Percentiles rank a stretch among this genome's conserved stretches.
These are phyloP conservation scores for Pelargonium citronellum DNA, from an alignment of 441 rosid species.

Conservation along the genomic window DNA sequence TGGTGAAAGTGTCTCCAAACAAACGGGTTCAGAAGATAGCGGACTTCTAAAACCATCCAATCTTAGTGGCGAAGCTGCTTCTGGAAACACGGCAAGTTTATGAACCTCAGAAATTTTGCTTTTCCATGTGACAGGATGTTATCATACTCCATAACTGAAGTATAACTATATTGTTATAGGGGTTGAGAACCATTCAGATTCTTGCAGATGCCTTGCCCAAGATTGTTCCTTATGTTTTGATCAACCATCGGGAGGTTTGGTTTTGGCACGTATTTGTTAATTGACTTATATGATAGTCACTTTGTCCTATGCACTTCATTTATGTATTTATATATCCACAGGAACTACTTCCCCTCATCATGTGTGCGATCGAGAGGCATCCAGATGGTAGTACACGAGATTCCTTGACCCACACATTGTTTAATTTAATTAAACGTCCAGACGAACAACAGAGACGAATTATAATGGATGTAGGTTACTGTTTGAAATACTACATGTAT, in stretches of 20 bases:
- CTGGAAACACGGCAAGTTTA: slow-evolving; percentile 55
- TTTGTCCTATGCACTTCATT: neutral
- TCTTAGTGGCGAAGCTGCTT: slow-evolving; percentile 38
- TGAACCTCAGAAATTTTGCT: slow-evolving; percentile 7
- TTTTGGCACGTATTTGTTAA: slow-evolving; percentile 17
- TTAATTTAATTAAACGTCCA: slow-evolving; percentile 93
- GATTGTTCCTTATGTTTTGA: slow-evolving; percentile 94
- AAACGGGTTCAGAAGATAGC: slow-evolving; percentile 37
- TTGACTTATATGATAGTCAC: neutral
- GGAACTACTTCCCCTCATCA: slow-evolving; percentile 98
- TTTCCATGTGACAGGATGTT: slow-evolving; percentile 18
- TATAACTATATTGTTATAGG: slow-evolving; percentile 45
- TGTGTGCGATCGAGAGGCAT: slow-evolving; percentile 98
- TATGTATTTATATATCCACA: slow-evolving; percentile 25
- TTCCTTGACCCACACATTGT: slow-evolving; percentile 88
- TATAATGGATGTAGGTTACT: slow-evolving; percentile 84
- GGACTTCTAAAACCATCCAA: slow-evolving; percentile 35
- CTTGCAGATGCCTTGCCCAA: slow-evolving; percentile 95
- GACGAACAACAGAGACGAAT: slow-evolving; percentile 92
- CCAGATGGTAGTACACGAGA: slow-evolving; percentile 72
- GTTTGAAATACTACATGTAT: slow-evolving; percentile 20
- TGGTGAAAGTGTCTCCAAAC: slow-evolving; percentile 29
- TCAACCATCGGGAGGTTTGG: slow-evolving; percentile 91
- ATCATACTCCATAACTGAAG: slow-evolving; percentile 22
- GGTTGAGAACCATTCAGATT: slow-evolving; percentile 81